Percentiles rank a stretch among this genome's conserved stretches.
Conservation (phyloP, 139 green algal genomes). For the Coelastrella sp. region DNA sequence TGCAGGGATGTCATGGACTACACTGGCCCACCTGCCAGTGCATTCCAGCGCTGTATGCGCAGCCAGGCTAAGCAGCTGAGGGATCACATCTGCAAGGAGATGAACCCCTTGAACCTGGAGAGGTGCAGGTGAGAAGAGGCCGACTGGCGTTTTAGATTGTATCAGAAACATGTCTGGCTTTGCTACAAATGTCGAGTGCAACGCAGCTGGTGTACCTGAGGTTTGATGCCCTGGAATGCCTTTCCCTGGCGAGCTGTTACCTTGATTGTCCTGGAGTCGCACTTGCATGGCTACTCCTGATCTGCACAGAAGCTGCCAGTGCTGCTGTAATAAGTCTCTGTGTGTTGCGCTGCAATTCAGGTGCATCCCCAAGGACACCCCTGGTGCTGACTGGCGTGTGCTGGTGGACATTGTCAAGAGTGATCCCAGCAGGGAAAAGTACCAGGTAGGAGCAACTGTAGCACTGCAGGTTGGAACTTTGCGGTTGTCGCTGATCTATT, state of each 20-base stretch:
- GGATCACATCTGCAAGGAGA: slow-evolving; percentile 96
- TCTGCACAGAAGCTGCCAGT: neutral
- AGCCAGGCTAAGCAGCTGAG: slow-evolving; percentile 47
- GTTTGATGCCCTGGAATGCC: too few relatives aligned
- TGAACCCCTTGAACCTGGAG: slow-evolving; percentile 98
- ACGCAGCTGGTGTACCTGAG: too few relatives aligned
- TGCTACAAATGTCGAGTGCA: too few relatives aligned
- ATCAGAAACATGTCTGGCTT: too few relatives aligned
- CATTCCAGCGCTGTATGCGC: slow-evolving; percentile 89
- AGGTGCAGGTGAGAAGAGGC: slow-evolving; percentile 85
- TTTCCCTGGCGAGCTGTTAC: too few relatives aligned
- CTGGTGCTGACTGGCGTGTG: slow-evolving; percentile 94
- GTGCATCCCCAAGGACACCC: slow-evolving; percentile 93
- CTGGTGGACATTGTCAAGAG: slow-evolving; percentile 82
- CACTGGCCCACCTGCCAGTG: slow-evolving; percentile 59
- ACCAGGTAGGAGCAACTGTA: slow-evolving; percentile 61
- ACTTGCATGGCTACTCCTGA: too few relatives aligned
- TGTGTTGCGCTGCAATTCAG: slow-evolving; percentile 28
- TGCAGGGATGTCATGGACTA: slow-evolving; percentile 73
- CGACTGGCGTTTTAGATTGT: too few relatives aligned
- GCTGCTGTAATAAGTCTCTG: neutral
- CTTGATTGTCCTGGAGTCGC: too few relatives aligned
- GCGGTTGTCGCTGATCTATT: too few relatives aligned
- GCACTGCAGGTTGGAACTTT: too few relatives aligned
- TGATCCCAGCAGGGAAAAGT: slow-evolving; percentile 76